These are phyloP conservation scores for Uronychia setigera DNA, from an alignment of 73 alveolate species.

Conservation along the genomic window DNA sequence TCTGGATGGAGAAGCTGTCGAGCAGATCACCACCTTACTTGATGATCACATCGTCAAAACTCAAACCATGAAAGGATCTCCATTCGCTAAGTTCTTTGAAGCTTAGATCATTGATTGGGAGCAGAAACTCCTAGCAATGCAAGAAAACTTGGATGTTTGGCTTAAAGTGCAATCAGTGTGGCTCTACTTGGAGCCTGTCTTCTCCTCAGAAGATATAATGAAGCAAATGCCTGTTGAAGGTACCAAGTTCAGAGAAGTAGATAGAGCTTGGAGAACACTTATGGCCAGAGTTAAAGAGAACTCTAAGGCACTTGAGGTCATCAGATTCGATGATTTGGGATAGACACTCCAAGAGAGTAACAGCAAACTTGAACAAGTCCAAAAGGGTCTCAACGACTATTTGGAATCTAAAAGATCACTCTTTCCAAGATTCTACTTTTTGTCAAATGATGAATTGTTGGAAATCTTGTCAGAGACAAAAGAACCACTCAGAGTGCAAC, in stretches of 20 bases:
- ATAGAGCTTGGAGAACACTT: slow-evolving; percentile 91
- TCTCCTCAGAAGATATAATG: slow-evolving; percentile 96
- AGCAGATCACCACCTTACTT: slow-evolving; percentile 74
- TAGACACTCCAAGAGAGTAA: slow-evolving; percentile 87
- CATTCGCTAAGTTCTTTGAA: slow-evolving; percentile 82
- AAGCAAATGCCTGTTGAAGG: slow-evolving; percentile 96
- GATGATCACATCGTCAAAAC: slow-evolving; percentile 93
- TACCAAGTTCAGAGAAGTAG: slow-evolving; percentile 92
- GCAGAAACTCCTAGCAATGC: slow-evolving; percentile 84
- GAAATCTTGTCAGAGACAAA: slow-evolving; percentile 97
- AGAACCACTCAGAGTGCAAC: slow-evolving; percentile 98
- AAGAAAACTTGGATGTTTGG: slow-evolving; percentile 97
- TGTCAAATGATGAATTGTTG: slow-evolving; percentile 96
- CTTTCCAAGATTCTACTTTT: slow-evolving; percentile 99
- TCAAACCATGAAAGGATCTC: slow-evolving; percentile 92
- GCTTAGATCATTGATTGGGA: slow-evolving; percentile 96
- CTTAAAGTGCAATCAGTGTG: slow-evolving; percentile 94
- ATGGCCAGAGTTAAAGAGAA: slow-evolving; percentile 88
- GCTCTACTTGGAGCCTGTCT: slow-evolving; percentile 97
- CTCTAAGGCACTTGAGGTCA: slow-evolving; percentile 86
- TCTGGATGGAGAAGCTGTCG: slow-evolving; percentile 78
- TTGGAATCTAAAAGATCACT: slow-evolving; percentile 96
- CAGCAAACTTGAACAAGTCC: slow-evolving; percentile 76
- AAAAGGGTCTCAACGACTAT: slow-evolving; percentile 89
- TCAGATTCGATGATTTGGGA: slow-evolving; percentile 84